Evolutionary conservation across 768 basidiomycete species (phyloP).

Genomic region (Sporobolomyces roseus): DNA sequence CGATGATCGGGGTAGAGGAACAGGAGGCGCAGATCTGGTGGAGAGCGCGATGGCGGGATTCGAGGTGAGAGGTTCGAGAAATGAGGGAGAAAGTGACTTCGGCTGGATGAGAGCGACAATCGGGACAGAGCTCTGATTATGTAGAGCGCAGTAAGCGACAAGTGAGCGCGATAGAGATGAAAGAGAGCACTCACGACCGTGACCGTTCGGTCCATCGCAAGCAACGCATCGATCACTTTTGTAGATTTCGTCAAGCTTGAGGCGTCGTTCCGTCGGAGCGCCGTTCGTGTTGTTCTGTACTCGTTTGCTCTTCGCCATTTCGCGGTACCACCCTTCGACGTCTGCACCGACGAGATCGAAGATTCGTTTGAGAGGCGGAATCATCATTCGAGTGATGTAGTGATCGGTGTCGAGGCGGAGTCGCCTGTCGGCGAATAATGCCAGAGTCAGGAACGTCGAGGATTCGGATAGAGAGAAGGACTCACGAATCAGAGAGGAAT

Average conservation of each 20-base stretch:
- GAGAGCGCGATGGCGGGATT: slow-evolving; percentile 57
- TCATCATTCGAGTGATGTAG: slow-evolving; percentile 80
- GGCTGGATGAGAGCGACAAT: slow-evolving; percentile 57
- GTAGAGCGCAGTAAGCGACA: neutral
- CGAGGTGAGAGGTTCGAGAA: slow-evolving; percentile 57
- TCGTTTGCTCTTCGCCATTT: slow-evolving; percentile 62
- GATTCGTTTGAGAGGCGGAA: slow-evolving; percentile 83
- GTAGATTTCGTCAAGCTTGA: slow-evolving; percentile 34
- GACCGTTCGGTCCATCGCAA: slow-evolving; percentile 7
- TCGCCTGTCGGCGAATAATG: slow-evolving; percentile 7
- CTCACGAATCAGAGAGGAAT: slow-evolving; percentile 62
- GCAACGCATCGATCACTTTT: slow-evolving; percentile 25
- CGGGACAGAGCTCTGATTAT: slow-evolving; percentile 57
- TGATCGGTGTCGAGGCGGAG: slow-evolving; percentile 72
- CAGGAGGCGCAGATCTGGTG: slow-evolving; percentile 74
- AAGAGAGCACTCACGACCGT: slow-evolving; percentile 15
- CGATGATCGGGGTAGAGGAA: slow-evolving; percentile 55
- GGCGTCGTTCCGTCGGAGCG: slow-evolving; percentile 25
- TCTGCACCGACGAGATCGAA: slow-evolving; percentile 89
- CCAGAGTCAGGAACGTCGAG: neutral
- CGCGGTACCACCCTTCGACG: slow-evolving; percentile 78
- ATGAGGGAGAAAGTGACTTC: slow-evolving; percentile 60
- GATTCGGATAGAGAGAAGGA: neutral
- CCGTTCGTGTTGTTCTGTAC: no score
- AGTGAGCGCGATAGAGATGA: neutral